Evolutionary conservation across 148 eudicot species (phyloP), one percentile per base, ranked within the genome.

Genomic region (Dianthus caryophyllus): DNA sequence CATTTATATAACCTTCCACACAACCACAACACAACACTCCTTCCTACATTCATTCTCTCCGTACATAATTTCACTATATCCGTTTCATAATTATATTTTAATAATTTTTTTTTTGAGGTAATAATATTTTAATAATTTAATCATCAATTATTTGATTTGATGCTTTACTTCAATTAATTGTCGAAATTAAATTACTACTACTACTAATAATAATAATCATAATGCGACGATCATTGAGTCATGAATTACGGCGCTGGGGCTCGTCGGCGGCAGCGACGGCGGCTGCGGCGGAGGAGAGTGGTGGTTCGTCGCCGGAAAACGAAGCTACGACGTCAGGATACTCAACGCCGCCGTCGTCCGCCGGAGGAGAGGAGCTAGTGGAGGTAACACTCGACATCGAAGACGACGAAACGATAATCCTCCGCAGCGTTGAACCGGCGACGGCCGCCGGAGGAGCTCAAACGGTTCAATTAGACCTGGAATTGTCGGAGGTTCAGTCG

Each of bases 321-420:
- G 79, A 76, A 12, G 61, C 49, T 13, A 61, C 68, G 4, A 65
- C 87, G 0, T 86, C 82, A 4, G 64, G 43, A 12, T 62, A 70
- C 43, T 65, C 79, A 0, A 73, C 81, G 18, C 66, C 59, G 13
- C 61, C 81, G 0, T 55, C 76, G 0, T 55, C 76, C 5, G 47
- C 13, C 9, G 49, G 65, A 49, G 82, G 58, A 1, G 90, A 89
- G 46, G 98, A 95, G 73, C 85, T 86, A 20, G 97, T 95, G 0
- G 99, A 95, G 43, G 99, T 95, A 14, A 95, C 96, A 4, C 86
- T 95, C 6, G 97, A 95, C 55, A 82, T 95, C 13, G 97, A 95
- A 33, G 90, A 95, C 53, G 99, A 90, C 52, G 90, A 95, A 61
- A 95, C 99, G 0, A 73, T 95, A 29, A 69, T 90, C 11, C 81